Conservation (phyloP, 768 basidiomycete species). For the Phanerochaete sordida region DNA sequence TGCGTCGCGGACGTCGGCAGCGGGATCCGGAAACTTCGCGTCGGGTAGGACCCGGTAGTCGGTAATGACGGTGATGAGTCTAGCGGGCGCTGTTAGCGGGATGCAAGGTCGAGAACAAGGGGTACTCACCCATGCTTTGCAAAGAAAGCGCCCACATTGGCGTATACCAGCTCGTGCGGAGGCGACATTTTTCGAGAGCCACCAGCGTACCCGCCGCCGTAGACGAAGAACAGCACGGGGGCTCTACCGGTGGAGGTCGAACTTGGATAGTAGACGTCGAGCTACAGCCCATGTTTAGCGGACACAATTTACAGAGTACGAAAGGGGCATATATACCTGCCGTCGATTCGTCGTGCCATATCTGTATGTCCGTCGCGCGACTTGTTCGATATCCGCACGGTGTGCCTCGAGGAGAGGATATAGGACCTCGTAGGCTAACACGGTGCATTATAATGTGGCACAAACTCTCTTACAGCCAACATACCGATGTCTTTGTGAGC, state of each 20-base stretch:
- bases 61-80: conserved; percentile 58
- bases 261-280: conserved; percentile 62
- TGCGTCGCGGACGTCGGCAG: conserved; percentile 59
- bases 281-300: conserved; percentile 39
- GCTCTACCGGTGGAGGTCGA: conserved; percentile 25
- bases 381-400: conserved; percentile 40
- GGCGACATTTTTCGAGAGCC: conserved; percentile 46
- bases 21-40: conserved; percentile 50
- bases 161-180: conserved; percentile 49
- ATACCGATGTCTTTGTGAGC: too few species aligned
- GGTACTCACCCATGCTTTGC: conserved; percentile 47
- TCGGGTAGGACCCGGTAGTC: conserved; percentile 65
- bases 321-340: conserved; percentile 38
- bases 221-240: conserved; percentile 59
- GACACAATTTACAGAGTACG: too few species aligned
- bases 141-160: conserved; percentile 59
- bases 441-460: too few species aligned
- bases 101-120: background rate
- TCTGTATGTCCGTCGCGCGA: conserved; percentile 51
- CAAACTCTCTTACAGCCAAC: too few species aligned
- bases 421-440: conserved; percentile 51
- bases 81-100: background rate
- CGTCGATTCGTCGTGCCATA: conserved; percentile 53
- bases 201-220: conserved; percentile 60
- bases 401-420: conserved; percentile 47